These are phyloP conservation scores for Asterochloris erici DNA, from an alignment of 139 green algal genomes.

Conservation along the genomic window DNA sequence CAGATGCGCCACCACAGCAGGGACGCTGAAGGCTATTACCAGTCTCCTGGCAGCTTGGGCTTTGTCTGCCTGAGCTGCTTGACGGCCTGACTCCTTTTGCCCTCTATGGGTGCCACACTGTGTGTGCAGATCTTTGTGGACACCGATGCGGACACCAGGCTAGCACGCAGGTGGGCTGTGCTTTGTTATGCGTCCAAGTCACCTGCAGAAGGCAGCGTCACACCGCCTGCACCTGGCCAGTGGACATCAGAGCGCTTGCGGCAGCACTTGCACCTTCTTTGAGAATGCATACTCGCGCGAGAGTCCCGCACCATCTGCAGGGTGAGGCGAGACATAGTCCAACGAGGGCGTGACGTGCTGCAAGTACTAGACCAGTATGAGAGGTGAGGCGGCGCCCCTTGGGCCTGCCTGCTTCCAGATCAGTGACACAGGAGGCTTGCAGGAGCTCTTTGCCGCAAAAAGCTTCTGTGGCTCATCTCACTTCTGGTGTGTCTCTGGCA, in stretches of 20 bases:
- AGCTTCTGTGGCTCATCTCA: too few species aligned
- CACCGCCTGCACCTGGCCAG: neutral
- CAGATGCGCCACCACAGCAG: too few species aligned
- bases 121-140: conserved; percentile 54
- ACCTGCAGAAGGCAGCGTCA: neutral
- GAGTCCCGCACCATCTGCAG: conserved; percentile 1
- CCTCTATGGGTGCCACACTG: too few species aligned
- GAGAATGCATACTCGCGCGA: neutral
- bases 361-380: conserved; percentile 52
- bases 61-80: conserved; percentile 22
- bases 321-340: conserved; percentile 35
- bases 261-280: too few species aligned
- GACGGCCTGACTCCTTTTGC: conserved; percentile 6
- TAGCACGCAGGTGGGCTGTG: conserved; percentile 31
- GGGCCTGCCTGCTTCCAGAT: too few species aligned
- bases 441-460: too few species aligned
- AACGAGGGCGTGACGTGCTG: conserved; percentile 38
- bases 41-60: too few species aligned
- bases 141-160: conserved; percentile 44
- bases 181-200: neutral
- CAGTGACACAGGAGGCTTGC: too few species aligned
- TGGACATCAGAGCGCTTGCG: neutral
- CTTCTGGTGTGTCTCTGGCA: too few species aligned
- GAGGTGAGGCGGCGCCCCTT: neutral
- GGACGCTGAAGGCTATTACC: too few species aligned